Conservation (phyloP, 1,139 yeast species). For the Yamadazyma diospyri region DNA sequence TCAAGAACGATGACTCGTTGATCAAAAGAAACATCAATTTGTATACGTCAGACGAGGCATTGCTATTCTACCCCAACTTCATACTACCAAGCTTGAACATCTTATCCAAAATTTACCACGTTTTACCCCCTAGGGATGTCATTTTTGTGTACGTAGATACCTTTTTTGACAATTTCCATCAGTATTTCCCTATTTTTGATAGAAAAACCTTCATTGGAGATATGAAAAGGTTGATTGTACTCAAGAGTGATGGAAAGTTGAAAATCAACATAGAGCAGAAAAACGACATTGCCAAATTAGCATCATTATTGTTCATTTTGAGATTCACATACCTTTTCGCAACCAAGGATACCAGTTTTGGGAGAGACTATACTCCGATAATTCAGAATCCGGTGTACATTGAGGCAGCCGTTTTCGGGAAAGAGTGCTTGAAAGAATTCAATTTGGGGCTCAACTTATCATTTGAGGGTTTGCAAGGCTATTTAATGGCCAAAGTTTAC, state of each 20-base stretch:
- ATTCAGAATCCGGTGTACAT: slow-evolving; percentile 25
- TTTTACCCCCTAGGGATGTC: slow-evolving; percentile 13
- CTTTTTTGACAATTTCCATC: slow-evolving; percentile 41
- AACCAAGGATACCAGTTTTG: slow-evolving; percentile 10
- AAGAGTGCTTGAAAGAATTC: slow-evolving; percentile 34
- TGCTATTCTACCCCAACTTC: slow-evolving; percentile 10
- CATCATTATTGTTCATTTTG: slow-evolving; percentile 22
- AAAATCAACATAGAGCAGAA: slow-evolving; percentile 21
- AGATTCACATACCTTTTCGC: slow-evolving; percentile 26
- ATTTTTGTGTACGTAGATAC: slow-evolving; percentile 13
- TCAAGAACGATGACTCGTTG: slow-evolving; percentile 4
- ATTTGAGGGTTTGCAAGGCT: slow-evolving; percentile 46
- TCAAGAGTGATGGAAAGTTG: slow-evolving; percentile 7
- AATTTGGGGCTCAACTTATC: slow-evolving; percentile 37
- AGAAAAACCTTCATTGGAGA: slow-evolving; percentile 24
- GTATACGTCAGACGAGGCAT: slow-evolving; percentile 6
- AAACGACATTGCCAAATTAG: slow-evolving; percentile 26
- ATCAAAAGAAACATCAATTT: slow-evolving; percentile 9
- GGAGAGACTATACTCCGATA: slow-evolving; percentile 12
- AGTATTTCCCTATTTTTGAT: slow-evolving; percentile 47
- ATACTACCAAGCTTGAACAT: slow-evolving; percentile 8
- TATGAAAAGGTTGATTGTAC: slow-evolving; percentile 15
- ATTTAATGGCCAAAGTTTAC: slow-evolving; percentile 27
- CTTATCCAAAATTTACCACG: slow-evolving; percentile 4
- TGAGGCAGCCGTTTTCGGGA: slow-evolving; percentile 29